A percentile compares a stretch with the other conserved stretches of the same genome.
phyloP scores from a whole-genome alignment of 2,329 filamentous ascomycete genomes.

The Atkinsonella texensis region DNA sequence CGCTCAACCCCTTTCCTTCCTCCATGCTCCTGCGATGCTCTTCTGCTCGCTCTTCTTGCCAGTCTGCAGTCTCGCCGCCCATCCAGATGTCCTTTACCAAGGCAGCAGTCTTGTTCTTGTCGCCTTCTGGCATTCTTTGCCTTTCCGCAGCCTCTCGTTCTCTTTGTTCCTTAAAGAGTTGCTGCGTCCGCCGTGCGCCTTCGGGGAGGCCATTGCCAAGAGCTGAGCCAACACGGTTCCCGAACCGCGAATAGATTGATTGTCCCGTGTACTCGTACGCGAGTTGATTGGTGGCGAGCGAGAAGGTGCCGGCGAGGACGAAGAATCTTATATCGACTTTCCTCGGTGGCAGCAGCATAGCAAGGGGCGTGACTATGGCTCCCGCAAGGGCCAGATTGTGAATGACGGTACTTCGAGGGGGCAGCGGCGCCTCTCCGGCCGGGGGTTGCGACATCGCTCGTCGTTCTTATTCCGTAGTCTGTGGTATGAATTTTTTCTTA shows the following conservation, averaged over 20 bases:
- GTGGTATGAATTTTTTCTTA: no score
- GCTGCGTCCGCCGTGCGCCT: slow-evolving; percentile 34
- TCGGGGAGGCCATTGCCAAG: slow-evolving; percentile 45
- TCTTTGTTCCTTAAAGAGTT: slow-evolving; percentile 34
- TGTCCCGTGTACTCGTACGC: slow-evolving; percentile 43
- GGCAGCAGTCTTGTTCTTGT: slow-evolving; percentile 20
- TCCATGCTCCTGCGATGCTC: slow-evolving; percentile 41
- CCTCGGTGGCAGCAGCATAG: slow-evolving; percentile 39
- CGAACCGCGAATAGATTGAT: slow-evolving; percentile 37
- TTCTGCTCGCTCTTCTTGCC: slow-evolving; percentile 39
- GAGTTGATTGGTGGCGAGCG: slow-evolving; percentile 43
- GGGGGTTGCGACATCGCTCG: slow-evolving; percentile 18
- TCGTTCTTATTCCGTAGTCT: neutral
- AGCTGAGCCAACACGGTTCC: slow-evolving; percentile 29
- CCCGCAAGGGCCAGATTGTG: slow-evolving; percentile 37
- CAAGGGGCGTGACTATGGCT: slow-evolving; percentile 34
- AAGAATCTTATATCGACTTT: slow-evolving; percentile 38
- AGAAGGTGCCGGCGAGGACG: slow-evolving; percentile 36
- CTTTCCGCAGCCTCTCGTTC: slow-evolving; percentile 23
- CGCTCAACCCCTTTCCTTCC: slow-evolving; percentile 43
- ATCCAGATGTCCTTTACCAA: slow-evolving; percentile 42
- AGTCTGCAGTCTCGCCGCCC: slow-evolving; percentile 42
- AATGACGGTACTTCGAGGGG: slow-evolving; percentile 24
- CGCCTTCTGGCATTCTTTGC: slow-evolving; percentile 15
- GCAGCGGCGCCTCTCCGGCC: slow-evolving; percentile 15